These are phyloP conservation scores for Oryza brachyantha DNA, from an alignment of 176 grass and related monocot species.

Conservation along the genomic window DNA sequence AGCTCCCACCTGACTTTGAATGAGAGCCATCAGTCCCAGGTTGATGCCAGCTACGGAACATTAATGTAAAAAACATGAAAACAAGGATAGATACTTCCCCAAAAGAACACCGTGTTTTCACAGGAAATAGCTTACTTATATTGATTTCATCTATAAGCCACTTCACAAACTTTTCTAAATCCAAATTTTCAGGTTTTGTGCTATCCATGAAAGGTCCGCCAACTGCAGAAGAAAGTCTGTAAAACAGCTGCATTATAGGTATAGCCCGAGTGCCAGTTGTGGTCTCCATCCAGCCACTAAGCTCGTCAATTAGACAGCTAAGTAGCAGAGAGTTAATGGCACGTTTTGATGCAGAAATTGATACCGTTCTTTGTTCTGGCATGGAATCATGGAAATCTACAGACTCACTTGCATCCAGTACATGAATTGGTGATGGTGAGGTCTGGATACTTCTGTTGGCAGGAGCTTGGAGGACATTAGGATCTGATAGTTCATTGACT, in stretches of 20 bases:
- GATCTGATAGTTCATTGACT: constrained; percentile 62
- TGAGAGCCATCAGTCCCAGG: constrained; percentile 68
- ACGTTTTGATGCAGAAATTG: constrained; percentile 93
- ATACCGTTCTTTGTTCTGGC: constrained; percentile 67
- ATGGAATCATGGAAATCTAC: constrained; percentile 50
- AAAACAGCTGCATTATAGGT: constrained; percentile 95
- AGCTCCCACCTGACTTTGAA: constrained; percentile 54
- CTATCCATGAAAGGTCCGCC: constrained; percentile 98
- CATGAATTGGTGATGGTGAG: constrained; percentile 62
- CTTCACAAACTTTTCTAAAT: constrained; percentile 93
- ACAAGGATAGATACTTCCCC: constrained; percentile 92
- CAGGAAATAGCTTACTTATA: constrained; percentile 79
- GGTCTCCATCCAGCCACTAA: constrained; percentile 86
- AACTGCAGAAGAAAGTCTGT: constrained; percentile 90
- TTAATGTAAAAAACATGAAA: constrained; percentile 99
- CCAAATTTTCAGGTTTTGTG: constrained; percentile 81
- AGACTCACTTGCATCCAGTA: constrained; percentile 68
- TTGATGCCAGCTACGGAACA: constrained; percentile 99
- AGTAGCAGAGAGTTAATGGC: constrained; percentile 84
- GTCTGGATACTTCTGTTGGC: constrained; percentile 59
- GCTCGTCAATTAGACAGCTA: constrained; percentile 77
- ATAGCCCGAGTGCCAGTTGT: constrained; percentile 79
- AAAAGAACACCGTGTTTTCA: constrained; percentile 67
- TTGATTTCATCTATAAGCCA: constrained; percentile 95
- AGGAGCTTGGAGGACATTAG: constrained; percentile 46